Evolutionary conservation across 129 eudicot species (phyloP).

Genomic region (Scalesia atractyloides): DNA sequence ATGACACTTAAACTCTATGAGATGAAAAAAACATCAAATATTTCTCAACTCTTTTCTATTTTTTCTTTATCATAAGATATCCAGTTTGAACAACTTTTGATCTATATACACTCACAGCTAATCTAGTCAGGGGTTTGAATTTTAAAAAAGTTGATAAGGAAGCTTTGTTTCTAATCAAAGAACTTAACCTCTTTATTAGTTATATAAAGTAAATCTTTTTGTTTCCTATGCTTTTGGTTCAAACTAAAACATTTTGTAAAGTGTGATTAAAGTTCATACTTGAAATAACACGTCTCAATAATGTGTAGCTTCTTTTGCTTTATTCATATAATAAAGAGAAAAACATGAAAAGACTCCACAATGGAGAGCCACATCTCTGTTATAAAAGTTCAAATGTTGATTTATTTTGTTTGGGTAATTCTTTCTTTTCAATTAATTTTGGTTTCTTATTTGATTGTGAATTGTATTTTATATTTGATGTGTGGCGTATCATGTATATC

Average conservation of each 20-base stretch:
- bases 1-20: background rate
- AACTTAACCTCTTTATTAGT: background rate
- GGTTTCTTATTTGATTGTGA: too few relatives aligned
- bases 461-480: too few relatives aligned
- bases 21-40: background rate
- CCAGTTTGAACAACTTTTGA: background rate
- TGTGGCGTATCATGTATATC: too few relatives aligned
- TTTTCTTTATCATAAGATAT: background rate
- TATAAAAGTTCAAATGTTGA: background rate
- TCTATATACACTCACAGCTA: background rate
- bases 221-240: background rate
- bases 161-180: slow-evolving; percentile 5
- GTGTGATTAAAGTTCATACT: slow-evolving; percentile 4
- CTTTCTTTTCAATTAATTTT: too few relatives aligned
- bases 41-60: background rate
- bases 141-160: background rate
- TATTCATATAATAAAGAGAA: background rate
- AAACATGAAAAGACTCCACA: slow-evolving; percentile 6
- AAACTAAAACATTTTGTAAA: background rate
- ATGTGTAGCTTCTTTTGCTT: slow-evolving; percentile 1
- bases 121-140: background rate
- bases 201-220: background rate
- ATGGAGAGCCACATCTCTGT: background rate
- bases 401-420: background rate
- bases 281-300: background rate